phyloP scores from a whole-genome alignment of 805 yeast genomes.

The Wickerhamiella slavikovae region DNA sequence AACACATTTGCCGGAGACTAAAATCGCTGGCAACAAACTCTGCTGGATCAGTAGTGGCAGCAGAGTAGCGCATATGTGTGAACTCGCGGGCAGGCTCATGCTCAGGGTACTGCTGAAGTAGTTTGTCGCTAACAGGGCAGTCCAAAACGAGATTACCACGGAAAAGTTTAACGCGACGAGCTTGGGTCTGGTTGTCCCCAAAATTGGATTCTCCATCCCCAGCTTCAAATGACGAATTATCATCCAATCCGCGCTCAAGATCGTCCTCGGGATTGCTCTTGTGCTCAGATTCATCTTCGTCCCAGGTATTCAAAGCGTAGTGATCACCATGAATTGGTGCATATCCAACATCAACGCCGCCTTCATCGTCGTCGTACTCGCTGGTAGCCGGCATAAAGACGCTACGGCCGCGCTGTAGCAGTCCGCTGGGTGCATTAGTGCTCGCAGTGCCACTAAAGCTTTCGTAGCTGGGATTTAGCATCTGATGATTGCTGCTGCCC shows the following conservation, averaged over 20 bases:
- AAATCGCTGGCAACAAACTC: conserved; percentile 41
- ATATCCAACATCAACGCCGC: conserved; percentile 14
- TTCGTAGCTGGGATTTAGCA: too few relatives aligned
- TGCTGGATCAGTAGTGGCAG: conserved; percentile 80
- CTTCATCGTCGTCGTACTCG: too few relatives aligned
- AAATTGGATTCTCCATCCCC: conserved; percentile 7
- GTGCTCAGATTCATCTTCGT: conserved; percentile 5
- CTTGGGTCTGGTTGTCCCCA: conserved; percentile 15
- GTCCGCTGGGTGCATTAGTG: too few relatives aligned
- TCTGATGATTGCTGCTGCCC: too few relatives aligned
- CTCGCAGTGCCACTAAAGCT: too few relatives aligned
- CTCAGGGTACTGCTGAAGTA: conserved; percentile 32
- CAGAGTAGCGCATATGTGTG: conserved; percentile 79
- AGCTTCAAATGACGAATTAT: conserved; percentile 1
- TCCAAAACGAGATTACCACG: conserved; percentile 71
- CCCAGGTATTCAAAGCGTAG: conserved; percentile 18
- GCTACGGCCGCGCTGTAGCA: too few relatives aligned
- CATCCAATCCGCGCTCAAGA: conserved; percentile 4
- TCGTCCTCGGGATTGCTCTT: conserved; percentile 10
- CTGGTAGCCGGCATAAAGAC: too few relatives aligned
- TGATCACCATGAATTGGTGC: conserved; percentile 19
- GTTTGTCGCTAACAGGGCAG: conserved; percentile 64
- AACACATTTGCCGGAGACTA: conserved; percentile 67
- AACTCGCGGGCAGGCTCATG: conserved; percentile 41
- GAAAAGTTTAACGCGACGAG: conserved; percentile 30